A percentile compares a stretch with the other conserved stretches of the same genome.
These are phyloP conservation scores for Apiospora arundinis DNA, from an alignment of 2,329 filamentous ascomycete species.

Conservation along the genomic window DNA sequence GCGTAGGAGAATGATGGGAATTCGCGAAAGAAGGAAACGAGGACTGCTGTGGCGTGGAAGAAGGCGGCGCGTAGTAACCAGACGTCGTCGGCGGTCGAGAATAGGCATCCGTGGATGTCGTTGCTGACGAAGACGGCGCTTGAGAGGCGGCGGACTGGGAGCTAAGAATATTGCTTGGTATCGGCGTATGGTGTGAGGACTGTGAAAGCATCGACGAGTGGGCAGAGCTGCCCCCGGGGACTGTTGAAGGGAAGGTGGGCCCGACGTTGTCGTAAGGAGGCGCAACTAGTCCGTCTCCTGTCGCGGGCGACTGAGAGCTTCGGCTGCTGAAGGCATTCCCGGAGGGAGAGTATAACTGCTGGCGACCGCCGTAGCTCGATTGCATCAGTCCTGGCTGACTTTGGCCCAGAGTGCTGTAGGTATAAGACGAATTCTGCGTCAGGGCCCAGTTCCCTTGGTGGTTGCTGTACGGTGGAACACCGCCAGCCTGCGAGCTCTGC, in stretches of 20 bases:
- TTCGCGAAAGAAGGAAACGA: constrained; percentile 52
- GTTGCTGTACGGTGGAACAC: constrained; percentile 60
- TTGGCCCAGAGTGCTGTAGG: constrained; percentile 62
- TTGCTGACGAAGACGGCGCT: constrained; percentile 57
- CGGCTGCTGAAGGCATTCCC: constrained; percentile 53
- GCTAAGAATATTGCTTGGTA: constrained; percentile 51
- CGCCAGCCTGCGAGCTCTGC: constrained; percentile 60
- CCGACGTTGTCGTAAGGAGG: constrained; percentile 73
- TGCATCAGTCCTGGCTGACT: constrained; percentile 52
- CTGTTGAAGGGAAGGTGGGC: constrained; percentile 67
- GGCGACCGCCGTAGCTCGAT: constrained; percentile 46
- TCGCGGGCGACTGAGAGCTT: constrained; percentile 62
- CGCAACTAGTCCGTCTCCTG: constrained; percentile 66
- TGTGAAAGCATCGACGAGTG: constrained; percentile 40
- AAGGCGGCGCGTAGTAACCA: constrained; percentile 62
- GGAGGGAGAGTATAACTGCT: constrained; percentile 41
- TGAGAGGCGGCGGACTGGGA: constrained; percentile 55
- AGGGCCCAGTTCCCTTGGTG: constrained; percentile 66
- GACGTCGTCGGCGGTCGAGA: constrained; percentile 63
- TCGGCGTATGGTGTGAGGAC: constrained; percentile 38
- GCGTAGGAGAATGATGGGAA: constrained; percentile 41
- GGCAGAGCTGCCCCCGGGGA: constrained; percentile 56
- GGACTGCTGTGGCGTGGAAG: constrained; percentile 54
- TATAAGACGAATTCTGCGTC: constrained; percentile 56
- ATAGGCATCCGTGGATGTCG: constrained; percentile 66